Conservation (phyloP, 2,329 filamentous ascomycete genomes). For the Tolypocladium guangdongense region DNA sequence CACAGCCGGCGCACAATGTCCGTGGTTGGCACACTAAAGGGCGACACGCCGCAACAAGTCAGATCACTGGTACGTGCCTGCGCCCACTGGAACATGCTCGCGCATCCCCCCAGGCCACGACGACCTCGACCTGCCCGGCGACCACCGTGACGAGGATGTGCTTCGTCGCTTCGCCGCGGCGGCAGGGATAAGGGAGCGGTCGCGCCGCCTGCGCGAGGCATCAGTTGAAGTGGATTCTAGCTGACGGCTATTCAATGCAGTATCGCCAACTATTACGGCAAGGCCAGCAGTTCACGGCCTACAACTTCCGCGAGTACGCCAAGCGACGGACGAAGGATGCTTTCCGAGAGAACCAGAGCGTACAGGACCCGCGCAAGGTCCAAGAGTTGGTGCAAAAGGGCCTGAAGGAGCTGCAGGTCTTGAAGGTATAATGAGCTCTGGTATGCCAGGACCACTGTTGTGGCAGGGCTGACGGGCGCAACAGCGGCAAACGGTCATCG, state of each 20-base stretch:
- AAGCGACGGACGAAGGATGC: slow-evolving; percentile 82
- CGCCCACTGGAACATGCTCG: not conserved
- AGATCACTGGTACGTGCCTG: slow-evolving; percentile 36
- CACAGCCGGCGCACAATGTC: slow-evolving; percentile 21
- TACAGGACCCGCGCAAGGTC: slow-evolving; percentile 63
- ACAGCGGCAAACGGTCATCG: slow-evolving; percentile 88
- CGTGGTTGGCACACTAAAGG: slow-evolving; percentile 29
- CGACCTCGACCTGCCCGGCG: not conserved
- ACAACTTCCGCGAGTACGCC: slow-evolving; percentile 98
- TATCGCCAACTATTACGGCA: slow-evolving; percentile 88
- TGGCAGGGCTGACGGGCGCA: slow-evolving; percentile 7
- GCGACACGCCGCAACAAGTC: slow-evolving; percentile 46
- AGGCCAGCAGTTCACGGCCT: slow-evolving; percentile 76
- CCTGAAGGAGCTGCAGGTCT: slow-evolving; percentile 69
- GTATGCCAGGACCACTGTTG: not conserved
- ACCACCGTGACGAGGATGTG: not conserved
- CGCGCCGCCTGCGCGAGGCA: not conserved
- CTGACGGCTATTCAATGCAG: slow-evolving; percentile 30
- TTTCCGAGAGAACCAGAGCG: slow-evolving; percentile 68
- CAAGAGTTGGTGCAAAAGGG: slow-evolving; percentile 88
- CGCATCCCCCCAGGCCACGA: not conserved
- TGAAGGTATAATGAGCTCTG: slow-evolving; percentile 59
- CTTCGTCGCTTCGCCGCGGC: not conserved
- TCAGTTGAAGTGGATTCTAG: not conserved
- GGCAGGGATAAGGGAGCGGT: not conserved